Evolutionary conservation across 495 filamentous ascomycete species (phyloP).

Genomic region (Annulohypoxylon nitens): DNA sequence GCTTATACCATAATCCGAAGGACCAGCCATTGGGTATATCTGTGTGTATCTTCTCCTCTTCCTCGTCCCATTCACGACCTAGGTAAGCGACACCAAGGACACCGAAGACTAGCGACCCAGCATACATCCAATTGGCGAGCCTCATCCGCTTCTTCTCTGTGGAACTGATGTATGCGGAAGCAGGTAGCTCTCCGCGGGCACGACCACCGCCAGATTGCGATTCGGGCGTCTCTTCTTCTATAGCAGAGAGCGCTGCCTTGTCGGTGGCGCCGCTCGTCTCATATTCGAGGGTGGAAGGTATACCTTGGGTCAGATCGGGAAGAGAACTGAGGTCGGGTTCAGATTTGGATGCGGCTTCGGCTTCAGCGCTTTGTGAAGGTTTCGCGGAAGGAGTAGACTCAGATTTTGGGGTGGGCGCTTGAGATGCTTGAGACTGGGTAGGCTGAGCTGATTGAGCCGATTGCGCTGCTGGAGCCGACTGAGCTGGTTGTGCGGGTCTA

Average conservation of each 20-base stretch:
- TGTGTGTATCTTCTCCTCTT: conserved; percentile 75
- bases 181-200: conserved; percentile 74
- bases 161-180: conserved; percentile 90
- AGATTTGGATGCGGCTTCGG: conserved; percentile 46
- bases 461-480: neutral
- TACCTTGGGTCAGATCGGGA: conserved; percentile 90
- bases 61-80: conserved; percentile 85
- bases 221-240: conserved; percentile 66
- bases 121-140: conserved; percentile 76
- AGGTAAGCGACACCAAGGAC: conserved; percentile 70
- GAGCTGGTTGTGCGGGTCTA: conserved; percentile 24
- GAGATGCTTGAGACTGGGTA: conserved; percentile 15
- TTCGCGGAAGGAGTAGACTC: conserved; percentile 28
- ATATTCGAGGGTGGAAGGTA: conserved; percentile 88
- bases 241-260: conserved; percentile 65
- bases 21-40: conserved; percentile 76
- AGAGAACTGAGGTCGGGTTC: conserved; percentile 68
- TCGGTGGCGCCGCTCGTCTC: conserved; percentile 68
- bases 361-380: conserved; percentile 37
- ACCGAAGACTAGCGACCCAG: conserved; percentile 62
- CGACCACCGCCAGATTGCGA: conserved; percentile 63
- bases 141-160: conserved; percentile 81
- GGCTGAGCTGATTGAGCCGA: neutral
- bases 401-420: conserved; percentile 9
- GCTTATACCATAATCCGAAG: conserved; percentile 77